Conservation (phyloP, 768 basidiomycete genomes). For the Naganishia onofrii region DNA sequence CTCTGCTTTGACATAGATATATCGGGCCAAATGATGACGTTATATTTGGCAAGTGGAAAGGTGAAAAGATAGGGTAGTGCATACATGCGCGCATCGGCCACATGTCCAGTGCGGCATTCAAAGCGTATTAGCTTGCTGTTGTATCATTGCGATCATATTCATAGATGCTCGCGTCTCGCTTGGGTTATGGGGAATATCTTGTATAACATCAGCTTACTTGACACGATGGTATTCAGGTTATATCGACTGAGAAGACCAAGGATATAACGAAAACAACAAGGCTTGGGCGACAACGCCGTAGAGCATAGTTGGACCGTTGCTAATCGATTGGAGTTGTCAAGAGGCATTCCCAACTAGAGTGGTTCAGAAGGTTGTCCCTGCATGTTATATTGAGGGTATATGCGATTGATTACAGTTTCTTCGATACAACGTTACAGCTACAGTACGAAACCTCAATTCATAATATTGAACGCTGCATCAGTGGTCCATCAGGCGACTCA, state of each 20-base stretch:
- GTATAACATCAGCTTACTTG: too few relatives aligned
- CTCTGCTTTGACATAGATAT: slow-evolving; percentile 34
- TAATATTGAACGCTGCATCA: background rate
- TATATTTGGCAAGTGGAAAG: slow-evolving; percentile 39
- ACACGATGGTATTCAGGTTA: slow-evolving; percentile 48
- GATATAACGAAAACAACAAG: slow-evolving; percentile 73
- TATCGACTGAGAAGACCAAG: slow-evolving; percentile 56
- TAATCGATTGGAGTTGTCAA: slow-evolving; percentile 31
- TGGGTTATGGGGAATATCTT: too few relatives aligned
- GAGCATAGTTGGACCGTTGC: slow-evolving; percentile 53
- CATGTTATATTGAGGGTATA: too few relatives aligned
- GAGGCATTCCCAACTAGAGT: slow-evolving; percentile 59
- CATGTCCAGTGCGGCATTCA: background rate
- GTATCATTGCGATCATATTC: background rate
- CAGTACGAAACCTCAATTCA: too few relatives aligned
- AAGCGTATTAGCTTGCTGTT: background rate
- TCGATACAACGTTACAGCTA: too few relatives aligned
- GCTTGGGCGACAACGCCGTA: slow-evolving; percentile 76
- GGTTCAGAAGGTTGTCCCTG: too few relatives aligned
- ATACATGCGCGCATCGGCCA: background rate
- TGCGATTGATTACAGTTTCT: too few relatives aligned
- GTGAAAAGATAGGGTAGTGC: background rate
- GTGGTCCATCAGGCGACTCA: slow-evolving; percentile 1
- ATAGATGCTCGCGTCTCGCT: background rate
- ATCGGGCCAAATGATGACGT: slow-evolving; percentile 45